Evolutionary conservation across 2,329 filamentous ascomycete species (phyloP), one percentile per base, ranked within the genome.

Genomic region (Cladosporium sp.): DNA sequence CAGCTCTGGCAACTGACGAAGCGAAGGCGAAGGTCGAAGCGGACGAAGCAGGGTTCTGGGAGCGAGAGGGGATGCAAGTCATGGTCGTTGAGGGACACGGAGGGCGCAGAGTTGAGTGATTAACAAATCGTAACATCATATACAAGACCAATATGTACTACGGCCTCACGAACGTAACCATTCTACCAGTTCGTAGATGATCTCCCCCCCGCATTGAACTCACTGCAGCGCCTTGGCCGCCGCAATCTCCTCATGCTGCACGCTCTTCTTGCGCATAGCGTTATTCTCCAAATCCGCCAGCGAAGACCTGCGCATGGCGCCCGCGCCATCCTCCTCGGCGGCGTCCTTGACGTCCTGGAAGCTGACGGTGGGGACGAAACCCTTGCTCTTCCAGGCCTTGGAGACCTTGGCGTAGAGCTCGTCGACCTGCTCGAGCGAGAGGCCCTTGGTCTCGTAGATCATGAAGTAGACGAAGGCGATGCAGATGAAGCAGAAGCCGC

Each of bases 401-500:
- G 63, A 65, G 28, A 85, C 78, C 67, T 87, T 85, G 18, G 71
- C 72, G 68, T 91, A 92, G 45, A 92, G 70, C 72, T 89, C 81
- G 64, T 95, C 88, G 53, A 95, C 84, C 70, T 95, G 81, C 70
- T 95, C 89, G 19, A 95, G 79, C 0, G 81, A 83, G 10, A 91
- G 78, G 13, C 87, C 87, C 77, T 95, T 95, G 54, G 89, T 95
- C 75, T 93, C 89, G 66, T 92, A 92, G 64, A 95, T 61, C 49
- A 65, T 53, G 43, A 49, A 53, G 63, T 62, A 74, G 43, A 71
- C 68, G 61, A 74, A 75, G 57, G 72, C 58, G 56, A 72, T 66
- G 57, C 77, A 79, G 58, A 81, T 66, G 57, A 75, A 74, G 69
- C 79, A 82, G 63, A 77, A 78, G 28, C 72, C 71, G 46, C 76